phyloP scores from a whole-genome alignment of 2,329 filamentous ascomycete species.

The Stachybotrys echinatus region DNA sequence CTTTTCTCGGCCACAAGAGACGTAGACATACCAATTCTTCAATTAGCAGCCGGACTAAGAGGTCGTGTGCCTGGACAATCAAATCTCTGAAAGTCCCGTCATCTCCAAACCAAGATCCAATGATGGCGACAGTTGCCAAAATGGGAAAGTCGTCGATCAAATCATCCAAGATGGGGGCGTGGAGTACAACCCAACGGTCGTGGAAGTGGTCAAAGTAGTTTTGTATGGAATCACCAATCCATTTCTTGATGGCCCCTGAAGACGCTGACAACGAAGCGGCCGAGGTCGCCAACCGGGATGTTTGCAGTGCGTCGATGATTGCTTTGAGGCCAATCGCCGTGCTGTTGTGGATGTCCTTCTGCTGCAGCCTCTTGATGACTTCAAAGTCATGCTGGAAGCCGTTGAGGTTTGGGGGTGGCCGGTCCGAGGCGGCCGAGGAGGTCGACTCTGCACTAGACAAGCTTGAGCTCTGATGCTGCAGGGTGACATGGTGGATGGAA shows the following conservation, averaged over 20 bases:
- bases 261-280: not conserved
- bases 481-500: not conserved
- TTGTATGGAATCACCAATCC: constrained; percentile 5
- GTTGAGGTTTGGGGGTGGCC: not conserved
- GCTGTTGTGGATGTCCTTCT: not conserved
- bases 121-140: constrained; percentile 26
- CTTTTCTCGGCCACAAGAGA: constrained; percentile 3
- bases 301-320: not conserved
- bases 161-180: constrained; percentile 26
- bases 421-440: not conserved
- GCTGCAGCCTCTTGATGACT: not conserved
- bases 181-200: constrained; percentile 34
- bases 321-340: not conserved
- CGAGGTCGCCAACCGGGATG: not conserved
- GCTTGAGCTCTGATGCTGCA: not conserved
- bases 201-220: constrained; percentile 35
- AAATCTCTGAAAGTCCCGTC: constrained; percentile 17
- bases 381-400: not conserved
- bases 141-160: constrained; percentile 20
- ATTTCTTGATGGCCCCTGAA: not conserved
- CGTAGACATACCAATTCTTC: constrained; percentile 18
- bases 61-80: constrained; percentile 23
- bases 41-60: constrained; percentile 23
- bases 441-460: not conserved
- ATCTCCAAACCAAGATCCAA: constrained; percentile 31